These are phyloP conservation scores for carrot (Daucus carota) DNA, from an alignment of 129 eudicot genomes.

Conservation along the genomic window DH1_v3.0 NC_030382.2:43086001-43086500, in stretches of 20 bases:
- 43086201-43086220: conserved; percentile 98
- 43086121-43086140: conserved; percentile 99
- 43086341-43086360: not conserved
- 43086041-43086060: not conserved
- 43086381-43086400: not conserved
- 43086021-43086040: conserved; percentile 2
- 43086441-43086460: not conserved
- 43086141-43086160: conserved; percentile 95
- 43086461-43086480: not conserved
- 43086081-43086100: conserved; percentile 15
- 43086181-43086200: conserved; percentile 94
- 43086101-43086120: conserved; percentile 88
- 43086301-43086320: conserved; percentile 10
- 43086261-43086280: conserved; percentile 99
- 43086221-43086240: conserved; percentile 92
- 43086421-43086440: not conserved
- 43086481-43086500: not conserved
- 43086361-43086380: not conserved
- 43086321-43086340: not conserved
- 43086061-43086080: not conserved
- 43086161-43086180: conserved; percentile 97
- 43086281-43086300: conserved; percentile 89
- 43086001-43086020: conserved; percentile 19
- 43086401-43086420: not conserved
- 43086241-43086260: conserved; percentile 99